A percentile compares a stretch with the other conserved stretches of the same genome.
Conservation (phyloP, 1,284 basidiomycete genomes). For the Trichosporon coremiiforme region DNA sequence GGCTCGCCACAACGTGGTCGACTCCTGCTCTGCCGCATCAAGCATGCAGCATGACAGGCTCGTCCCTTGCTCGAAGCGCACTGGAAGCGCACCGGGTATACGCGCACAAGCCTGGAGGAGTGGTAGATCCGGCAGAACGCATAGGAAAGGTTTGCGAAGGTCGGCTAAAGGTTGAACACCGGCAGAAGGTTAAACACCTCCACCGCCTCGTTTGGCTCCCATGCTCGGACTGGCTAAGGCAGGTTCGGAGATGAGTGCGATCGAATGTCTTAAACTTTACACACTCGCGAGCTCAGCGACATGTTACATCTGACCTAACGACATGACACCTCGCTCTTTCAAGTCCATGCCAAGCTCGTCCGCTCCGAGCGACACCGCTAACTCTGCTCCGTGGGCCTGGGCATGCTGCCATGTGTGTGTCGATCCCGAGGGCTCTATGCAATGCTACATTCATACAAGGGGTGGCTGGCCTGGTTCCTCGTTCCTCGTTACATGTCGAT, state of each 20-base stretch:
- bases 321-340: neutral
- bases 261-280: slow-evolving; percentile 11
- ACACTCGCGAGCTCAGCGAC: neutral
- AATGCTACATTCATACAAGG: neutral
- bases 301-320: neutral
- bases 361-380: neutral
- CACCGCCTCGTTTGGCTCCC: neutral
- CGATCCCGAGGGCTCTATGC: neutral
- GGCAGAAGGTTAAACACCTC: neutral
- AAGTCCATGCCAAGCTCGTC: neutral
- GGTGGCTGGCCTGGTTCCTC: slow-evolving; percentile 14
- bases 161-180: neutral
- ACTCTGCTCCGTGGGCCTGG: neutral
- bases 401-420: neutral
- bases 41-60: too few relatives aligned
- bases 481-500: slow-evolving; percentile 12
- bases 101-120: neutral
- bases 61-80: too few relatives aligned
- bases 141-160: neutral
- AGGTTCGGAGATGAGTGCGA: neutral
- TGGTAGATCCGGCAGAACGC: neutral
- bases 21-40: neutral
- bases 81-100: too few relatives aligned
- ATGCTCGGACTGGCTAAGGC: neutral
- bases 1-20: neutral